phyloP scores from a whole-genome alignment of 257 asterid species.

The Nicotiana paniculata region DNA sequence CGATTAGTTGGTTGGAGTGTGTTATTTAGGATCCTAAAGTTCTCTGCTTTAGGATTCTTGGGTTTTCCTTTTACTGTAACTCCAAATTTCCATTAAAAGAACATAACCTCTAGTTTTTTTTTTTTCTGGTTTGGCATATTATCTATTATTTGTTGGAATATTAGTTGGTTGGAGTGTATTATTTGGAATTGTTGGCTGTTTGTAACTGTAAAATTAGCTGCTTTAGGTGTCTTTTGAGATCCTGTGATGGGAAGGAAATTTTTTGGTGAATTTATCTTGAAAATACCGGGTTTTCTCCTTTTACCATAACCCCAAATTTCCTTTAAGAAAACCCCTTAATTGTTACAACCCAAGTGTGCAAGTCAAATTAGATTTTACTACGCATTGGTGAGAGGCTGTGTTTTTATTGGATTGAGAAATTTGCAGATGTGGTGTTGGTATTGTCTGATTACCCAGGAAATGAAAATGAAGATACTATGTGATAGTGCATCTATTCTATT shows the following conservation, averaged over 20 bases:
- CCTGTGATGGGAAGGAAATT: background rate
- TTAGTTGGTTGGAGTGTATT: background rate
- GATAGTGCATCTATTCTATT: background rate
- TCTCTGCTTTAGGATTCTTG: background rate
- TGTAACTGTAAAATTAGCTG: background rate
- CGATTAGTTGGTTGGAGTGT: background rate
- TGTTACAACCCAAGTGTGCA: background rate
- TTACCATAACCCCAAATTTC: background rate
- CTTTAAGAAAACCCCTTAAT: background rate
- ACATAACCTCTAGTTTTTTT: background rate
- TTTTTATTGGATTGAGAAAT: background rate
- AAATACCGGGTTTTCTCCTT: background rate
- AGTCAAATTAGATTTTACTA: background rate
- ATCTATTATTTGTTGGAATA: background rate
- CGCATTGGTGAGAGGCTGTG: background rate
- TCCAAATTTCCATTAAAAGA: background rate
- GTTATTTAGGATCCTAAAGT: background rate
- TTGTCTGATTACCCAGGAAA: background rate
- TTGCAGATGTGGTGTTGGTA: background rate
- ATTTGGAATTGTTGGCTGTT: background rate
- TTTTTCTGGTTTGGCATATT: too few species aligned
- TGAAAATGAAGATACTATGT: background rate
- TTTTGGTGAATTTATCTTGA: slow-evolving; percentile 4
- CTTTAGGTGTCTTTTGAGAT: slow-evolving; percentile 2
- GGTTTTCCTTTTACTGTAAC: background rate